Base-by-base conservation (phyloP, 140 eudicot species). In the Oenanthe javanica region DNA sequence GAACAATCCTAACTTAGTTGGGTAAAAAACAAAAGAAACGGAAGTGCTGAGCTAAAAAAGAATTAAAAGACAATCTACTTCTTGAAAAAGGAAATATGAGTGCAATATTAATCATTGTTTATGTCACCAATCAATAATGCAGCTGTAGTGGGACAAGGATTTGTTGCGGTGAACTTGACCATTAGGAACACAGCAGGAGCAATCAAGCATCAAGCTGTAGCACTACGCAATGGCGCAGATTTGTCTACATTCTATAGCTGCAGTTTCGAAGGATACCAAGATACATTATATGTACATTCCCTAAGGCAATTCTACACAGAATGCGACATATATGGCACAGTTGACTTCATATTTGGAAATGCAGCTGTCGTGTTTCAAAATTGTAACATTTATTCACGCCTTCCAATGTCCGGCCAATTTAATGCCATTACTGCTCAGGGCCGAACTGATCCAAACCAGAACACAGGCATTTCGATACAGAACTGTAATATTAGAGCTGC, bases 371-470 rank as follows among this genome's bases (percentile, higher is more conserved):
- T 89, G 4, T 85, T 89, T 54, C 93, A 89, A 74, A 85, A 85
- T 43, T 89, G 93, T 52, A 89, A 87, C 88, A 69, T 89, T 0
- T 89, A 87, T 78, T 85, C 93, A 0, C 86, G 93, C 23, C 82
- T 64, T 13, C 93, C 93, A 0, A 73, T 87, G 82, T 45, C 82
- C 1, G 82, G 82, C 5, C 91, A 89, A n/a, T 89, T 87, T 86
- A 89, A 89, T n/a, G 89, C 93, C 75, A 84, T 89, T 45, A 89
- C 93, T 1, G 93, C 93, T 8, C 93, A 89, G 63, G 93, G 93
- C 4, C 49, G 93, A 79, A 87, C 91, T 0, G 93, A 87, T 64
- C 91, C 89, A 0, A 86, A 86, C 19, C 93, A 89, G 57, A 89
- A 85, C 88, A 89, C 91, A 4, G 93, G 93, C 75, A 89, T 84